Evolutionary conservation across 331 rosid species (phyloP).

Genomic region (Rosa hybrid): DNA sequence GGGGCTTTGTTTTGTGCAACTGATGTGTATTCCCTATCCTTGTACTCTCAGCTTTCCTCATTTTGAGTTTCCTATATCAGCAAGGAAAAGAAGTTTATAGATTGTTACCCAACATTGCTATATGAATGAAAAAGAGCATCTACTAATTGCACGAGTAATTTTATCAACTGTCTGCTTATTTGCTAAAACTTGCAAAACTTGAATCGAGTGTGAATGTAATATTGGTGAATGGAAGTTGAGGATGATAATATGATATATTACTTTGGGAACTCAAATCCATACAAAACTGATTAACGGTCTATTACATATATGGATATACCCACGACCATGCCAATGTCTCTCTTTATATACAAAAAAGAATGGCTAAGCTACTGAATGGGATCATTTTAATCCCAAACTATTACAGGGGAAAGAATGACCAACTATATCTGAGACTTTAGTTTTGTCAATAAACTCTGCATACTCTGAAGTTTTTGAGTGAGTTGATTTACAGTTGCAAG

Average conservation of each 20-base stretch:
- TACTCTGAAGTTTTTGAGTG: conserved; percentile 60
- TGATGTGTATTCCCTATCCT: not conserved
- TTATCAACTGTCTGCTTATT: not conserved
- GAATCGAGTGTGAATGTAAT: not conserved
- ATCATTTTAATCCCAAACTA: conserved; percentile 29
- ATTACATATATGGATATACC: conserved; percentile 33
- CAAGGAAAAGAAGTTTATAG: not conserved
- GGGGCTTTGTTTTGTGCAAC: not conserved
- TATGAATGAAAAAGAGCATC: no score
- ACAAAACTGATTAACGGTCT: conserved; percentile 52
- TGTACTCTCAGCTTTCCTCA: not conserved
- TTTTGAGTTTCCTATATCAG: not conserved
- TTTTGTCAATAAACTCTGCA: conserved; percentile 60
- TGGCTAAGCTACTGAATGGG: conserved; percentile 44
- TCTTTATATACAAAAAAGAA: conserved; percentile 57
- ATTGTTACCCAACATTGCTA: not conserved
- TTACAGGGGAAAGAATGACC: conserved; percentile 30
- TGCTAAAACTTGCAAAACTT: not conserved
- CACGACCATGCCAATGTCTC: conserved; percentile 23
- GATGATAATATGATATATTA: not conserved
- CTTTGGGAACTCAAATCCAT: not conserved
- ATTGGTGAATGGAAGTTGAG: not conserved
- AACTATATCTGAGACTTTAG: conserved; percentile 62
- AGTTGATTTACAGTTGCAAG: conserved; percentile 53
- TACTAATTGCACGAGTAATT: not conserved